Evolutionary conservation across 1,284 basidiomycete species (phyloP).

Genomic region (Malassezia pachydermatis): DNA sequence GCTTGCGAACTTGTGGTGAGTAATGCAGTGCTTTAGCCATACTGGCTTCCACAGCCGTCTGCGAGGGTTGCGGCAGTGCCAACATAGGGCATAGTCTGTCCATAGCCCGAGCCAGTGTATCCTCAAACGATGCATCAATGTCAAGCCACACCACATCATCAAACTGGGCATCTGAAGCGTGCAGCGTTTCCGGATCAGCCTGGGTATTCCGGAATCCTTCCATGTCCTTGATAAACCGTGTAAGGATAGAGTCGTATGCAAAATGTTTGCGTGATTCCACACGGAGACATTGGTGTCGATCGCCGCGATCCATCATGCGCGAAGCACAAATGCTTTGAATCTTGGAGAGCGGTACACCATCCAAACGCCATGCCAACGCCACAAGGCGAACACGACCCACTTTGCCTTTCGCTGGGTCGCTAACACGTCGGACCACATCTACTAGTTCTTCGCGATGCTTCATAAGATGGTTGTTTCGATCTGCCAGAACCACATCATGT

Average conservation of each 20-base stretch:
- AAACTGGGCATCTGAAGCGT: constrained; percentile 53
- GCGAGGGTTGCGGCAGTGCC: constrained; percentile 15
- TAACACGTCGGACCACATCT: constrained; percentile 18
- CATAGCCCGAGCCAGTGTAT: constrained; percentile 19
- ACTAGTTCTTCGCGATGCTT: constrained; percentile 42
- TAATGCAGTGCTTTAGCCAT: constrained; percentile 8
- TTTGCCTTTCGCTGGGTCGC: constrained; percentile 13
- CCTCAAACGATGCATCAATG: constrained; percentile 50
- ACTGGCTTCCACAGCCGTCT: constrained; percentile 14
- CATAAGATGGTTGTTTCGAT: constrained; percentile 45
- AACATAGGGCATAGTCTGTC: constrained; percentile 14
- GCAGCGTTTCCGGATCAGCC: constrained; percentile 37
- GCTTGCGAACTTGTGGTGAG: constrained; percentile 5
- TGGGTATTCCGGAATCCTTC: constrained; percentile 56
- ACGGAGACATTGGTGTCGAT: constrained; percentile 39
- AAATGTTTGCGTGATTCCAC: constrained; percentile 19
- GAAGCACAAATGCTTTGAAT: constrained; percentile 28
- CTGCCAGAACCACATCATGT: constrained; percentile 33
- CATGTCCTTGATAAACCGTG: constrained; percentile 58
- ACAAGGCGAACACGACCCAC: constrained; percentile 26
- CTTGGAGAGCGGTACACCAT: constrained; percentile 26
- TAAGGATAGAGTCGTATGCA: constrained; percentile 64
- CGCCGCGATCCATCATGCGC: constrained; percentile 30
- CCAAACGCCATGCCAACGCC: constrained; percentile 32
- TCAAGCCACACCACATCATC: constrained; percentile 61